Evolutionary conservation across 139 green algal genomes (phyloP), one percentile per base, ranked within the genome.

Genomic region (Parachlorella kessleri): DNA sequence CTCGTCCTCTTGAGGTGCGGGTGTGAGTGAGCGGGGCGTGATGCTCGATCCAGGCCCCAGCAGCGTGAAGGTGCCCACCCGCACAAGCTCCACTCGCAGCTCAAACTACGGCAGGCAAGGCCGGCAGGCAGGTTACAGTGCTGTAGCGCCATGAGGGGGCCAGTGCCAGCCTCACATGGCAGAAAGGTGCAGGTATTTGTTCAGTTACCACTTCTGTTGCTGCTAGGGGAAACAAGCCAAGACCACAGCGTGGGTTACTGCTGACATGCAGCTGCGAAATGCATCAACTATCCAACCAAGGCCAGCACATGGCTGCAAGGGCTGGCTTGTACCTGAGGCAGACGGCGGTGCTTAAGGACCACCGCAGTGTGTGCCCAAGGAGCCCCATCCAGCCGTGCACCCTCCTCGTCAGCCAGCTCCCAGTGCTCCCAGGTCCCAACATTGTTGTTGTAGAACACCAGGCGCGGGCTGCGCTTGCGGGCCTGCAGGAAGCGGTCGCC

Each of bases 381-480:
- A 26, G 66, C 39, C 30, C 28, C 42, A 9, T 76, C 73, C 2
- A 77, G 53, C 39, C 54, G 55, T 4, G 42, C 41, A 5, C 75
- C 37, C 53, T 72, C 69, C 5, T 55, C 54, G 4, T 73, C 55
- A 24, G 70, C 63, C 70, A 93, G 75, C 70, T 94, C 85, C 89
- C 89, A 94, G 81, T 94, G 91, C 89, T 94, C 92, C 88, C 89
- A 95, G 1, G 85, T 86, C 6, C 92, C 91, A 40, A 92, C 83
- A 70, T 95, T 91, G 28, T 66, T 33, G 79, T 84, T 92, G 83
- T 88, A 93, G 82, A 95, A 95, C 40, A 86, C 85, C 40, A 95
- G 86, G 4, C 83, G 83, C 42, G 63, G 53, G 33, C 81, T 83
- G 40, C 85, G 83, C 55, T 88, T 84, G 30, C 90, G 84, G 0